phyloP scores from a whole-genome alignment of 208 protist species.

The Zelonia costaricensis region DNA sequence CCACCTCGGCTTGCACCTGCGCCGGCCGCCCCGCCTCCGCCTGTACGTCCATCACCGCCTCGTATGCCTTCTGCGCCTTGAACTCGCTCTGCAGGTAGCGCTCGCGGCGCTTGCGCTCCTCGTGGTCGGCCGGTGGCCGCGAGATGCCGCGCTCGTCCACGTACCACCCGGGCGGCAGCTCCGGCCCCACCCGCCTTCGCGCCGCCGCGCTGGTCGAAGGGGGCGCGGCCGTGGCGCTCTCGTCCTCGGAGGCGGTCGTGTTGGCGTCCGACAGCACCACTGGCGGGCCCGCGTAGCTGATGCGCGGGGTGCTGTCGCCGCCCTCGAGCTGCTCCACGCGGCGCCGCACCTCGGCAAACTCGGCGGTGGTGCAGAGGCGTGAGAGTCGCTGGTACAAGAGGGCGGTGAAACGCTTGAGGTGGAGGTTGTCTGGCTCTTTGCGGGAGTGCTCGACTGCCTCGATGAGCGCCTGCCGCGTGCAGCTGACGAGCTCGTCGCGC shows the following conservation, averaged over 20 bases:
- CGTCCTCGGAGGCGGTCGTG: constrained; percentile 70
- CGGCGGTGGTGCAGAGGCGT: constrained; percentile 46
- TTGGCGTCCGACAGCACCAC: constrained; percentile 57
- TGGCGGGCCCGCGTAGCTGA: constrained; percentile 40
- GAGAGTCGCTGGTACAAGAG: constrained; percentile 55
- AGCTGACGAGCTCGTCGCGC: constrained; percentile 46
- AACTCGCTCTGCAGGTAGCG: constrained; percentile 58
- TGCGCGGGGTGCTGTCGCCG: constrained; percentile 17
- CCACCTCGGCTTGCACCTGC: constrained; percentile 21
- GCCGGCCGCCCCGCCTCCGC: constrained; percentile 21
- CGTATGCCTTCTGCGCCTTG: constrained; percentile 71
- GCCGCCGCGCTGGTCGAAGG: background rate
- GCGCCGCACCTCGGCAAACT: constrained; percentile 41
- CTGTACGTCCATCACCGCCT: constrained; percentile 54
- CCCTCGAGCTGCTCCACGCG: constrained; percentile 36
- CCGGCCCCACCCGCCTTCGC: constrained; percentile 36
- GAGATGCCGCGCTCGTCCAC: constrained; percentile 68
- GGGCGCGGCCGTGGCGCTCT: constrained; percentile 12
- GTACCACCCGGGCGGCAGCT: constrained; percentile 71
- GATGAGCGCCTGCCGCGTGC: constrained; percentile 47
- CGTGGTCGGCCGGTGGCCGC: constrained; percentile 37
- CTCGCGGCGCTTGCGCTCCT: constrained; percentile 46
- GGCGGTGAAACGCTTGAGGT: constrained; percentile 51
- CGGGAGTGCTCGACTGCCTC: constrained; percentile 38
- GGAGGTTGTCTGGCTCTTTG: constrained; percentile 31